These are phyloP conservation scores for Aphanomyces euteiches DNA, from an alignment of 352 stramenopile genomes.

Conservation along the genomic window DNA sequence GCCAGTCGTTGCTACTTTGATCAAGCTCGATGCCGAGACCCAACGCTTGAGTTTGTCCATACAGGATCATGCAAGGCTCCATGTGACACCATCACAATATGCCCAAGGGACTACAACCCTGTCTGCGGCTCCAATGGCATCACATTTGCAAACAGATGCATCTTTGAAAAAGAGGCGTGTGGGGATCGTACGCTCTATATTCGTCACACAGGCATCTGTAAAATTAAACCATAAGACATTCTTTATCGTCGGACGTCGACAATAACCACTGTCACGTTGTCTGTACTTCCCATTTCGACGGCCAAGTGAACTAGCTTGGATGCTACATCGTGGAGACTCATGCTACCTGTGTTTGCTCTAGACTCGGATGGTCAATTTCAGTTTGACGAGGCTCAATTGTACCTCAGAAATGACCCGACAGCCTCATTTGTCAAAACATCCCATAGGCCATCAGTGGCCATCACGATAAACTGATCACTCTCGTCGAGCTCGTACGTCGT, in stretches of 20 bases:
- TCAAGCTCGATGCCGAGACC: neutral
- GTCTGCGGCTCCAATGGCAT: neutral
- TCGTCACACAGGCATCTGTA: neutral
- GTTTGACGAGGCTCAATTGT: neutral
- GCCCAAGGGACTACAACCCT: neutral
- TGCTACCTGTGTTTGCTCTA: constrained; percentile 49
- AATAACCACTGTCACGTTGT: constrained; percentile 75
- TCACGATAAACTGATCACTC: constrained; percentile 71
- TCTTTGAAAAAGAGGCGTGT: neutral
- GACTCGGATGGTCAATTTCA: constrained; percentile 17
- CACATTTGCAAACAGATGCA: neutral
- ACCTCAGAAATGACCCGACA: constrained; percentile 58
- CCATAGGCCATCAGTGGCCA: constrained; percentile 74
- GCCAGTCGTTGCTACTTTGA: neutral
- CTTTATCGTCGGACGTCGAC: constrained; percentile 49
- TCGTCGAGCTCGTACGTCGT: constrained; percentile 44
- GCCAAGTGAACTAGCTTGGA: constrained; percentile 61
- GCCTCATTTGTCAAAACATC: constrained; percentile 69
- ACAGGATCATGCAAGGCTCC: neutral
- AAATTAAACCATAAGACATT: neutral
- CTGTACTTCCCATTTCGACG: constrained; percentile 60
- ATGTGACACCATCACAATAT: neutral
- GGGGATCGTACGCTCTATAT: neutral
- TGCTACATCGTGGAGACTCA: constrained; percentile 55
- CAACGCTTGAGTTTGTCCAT: neutral